Conservation (phyloP, 352 stramenopile species). For the Phytophthora pseudosyringae region DNA sequence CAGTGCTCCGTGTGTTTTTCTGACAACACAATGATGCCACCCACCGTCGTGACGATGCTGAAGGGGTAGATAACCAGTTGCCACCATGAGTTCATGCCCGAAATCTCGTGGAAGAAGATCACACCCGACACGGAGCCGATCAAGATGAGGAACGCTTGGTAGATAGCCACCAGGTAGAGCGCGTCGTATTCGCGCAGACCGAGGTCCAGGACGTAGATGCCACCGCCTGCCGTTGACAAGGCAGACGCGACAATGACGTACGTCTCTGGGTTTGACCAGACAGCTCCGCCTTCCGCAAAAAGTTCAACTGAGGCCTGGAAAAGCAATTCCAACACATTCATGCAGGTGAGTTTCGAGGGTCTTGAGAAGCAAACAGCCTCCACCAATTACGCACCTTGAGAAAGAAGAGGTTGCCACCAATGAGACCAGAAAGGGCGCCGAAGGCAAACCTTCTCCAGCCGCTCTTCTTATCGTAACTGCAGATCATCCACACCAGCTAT, state of each 20-base stretch:
- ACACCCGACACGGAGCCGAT: constrained; percentile 86
- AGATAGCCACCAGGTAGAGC: constrained; percentile 86
- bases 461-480: constrained; percentile 64
- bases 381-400: constrained; percentile 64
- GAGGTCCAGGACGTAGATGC: constrained; percentile 83
- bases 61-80: constrained; percentile 77
- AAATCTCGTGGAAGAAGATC: constrained; percentile 90
- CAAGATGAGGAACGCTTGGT: constrained; percentile 85
- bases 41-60: constrained; percentile 81
- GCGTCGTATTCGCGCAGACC: constrained; percentile 87
- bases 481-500: constrained; percentile 81
- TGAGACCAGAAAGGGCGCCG: constrained; percentile 76
- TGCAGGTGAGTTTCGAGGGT: not conserved
- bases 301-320: constrained; percentile 81
- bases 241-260: constrained; percentile 76
- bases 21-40: constrained; percentile 83
- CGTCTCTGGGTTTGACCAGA: constrained; percentile 73
- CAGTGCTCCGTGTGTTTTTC: constrained; percentile 75
- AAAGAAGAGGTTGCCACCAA: constrained; percentile 89
- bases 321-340: constrained; percentile 4
- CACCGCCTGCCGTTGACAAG: constrained; percentile 69
- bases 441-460: constrained; percentile 83
- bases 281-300: constrained; percentile 67
- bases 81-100: constrained; percentile 85
- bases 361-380: not conserved